phyloP scores from a whole-genome alignment of 1,284 basidiomycete genomes.

The Testicularia cyperi region DNA sequence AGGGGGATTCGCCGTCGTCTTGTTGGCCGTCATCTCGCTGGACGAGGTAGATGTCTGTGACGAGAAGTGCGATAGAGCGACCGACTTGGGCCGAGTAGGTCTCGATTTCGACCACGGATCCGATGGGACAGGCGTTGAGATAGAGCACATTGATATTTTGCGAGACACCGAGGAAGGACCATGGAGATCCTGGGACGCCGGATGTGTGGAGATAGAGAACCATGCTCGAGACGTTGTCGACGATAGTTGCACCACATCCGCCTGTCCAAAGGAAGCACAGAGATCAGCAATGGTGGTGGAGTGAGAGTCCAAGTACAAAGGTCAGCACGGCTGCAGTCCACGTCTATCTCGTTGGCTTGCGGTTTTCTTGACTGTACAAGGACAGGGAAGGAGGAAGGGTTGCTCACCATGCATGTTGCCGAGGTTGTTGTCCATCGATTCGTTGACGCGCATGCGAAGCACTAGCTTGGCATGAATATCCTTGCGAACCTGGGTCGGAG shows the following conservation, averaged over 20 bases:
- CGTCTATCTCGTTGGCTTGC: too few relatives aligned
- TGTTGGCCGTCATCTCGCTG: constrained; percentile 19
- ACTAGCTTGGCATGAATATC: constrained; percentile 31
- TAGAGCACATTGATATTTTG: constrained; percentile 52
- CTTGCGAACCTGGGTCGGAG: constrained; percentile 13
- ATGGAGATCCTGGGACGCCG: constrained; percentile 34
- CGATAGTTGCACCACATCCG: constrained; percentile 42
- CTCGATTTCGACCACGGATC: constrained; percentile 50
- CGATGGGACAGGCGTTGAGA: constrained; percentile 44
- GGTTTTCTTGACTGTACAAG: too few relatives aligned
- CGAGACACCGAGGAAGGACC: constrained; percentile 55
- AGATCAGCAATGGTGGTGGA: too few relatives aligned
- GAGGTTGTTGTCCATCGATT: constrained; percentile 44
- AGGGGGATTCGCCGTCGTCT: constrained; percentile 16
- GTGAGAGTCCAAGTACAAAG: too few relatives aligned
- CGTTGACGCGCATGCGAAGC: constrained; percentile 39
- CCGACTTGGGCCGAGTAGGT: constrained; percentile 38
- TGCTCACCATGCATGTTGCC: constrained; percentile 45
- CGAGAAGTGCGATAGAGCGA: constrained; percentile 34
- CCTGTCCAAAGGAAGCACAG: too few relatives aligned
- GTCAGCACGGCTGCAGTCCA: too few relatives aligned
- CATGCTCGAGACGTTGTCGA: constrained; percentile 47
- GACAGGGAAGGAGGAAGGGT: too few relatives aligned
- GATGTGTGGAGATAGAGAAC: constrained; percentile 35
- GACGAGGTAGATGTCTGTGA: constrained; percentile 45